Conservation (phyloP, 1,284 basidiomycete genomes). For the Ustilago xerochloae region DNA sequence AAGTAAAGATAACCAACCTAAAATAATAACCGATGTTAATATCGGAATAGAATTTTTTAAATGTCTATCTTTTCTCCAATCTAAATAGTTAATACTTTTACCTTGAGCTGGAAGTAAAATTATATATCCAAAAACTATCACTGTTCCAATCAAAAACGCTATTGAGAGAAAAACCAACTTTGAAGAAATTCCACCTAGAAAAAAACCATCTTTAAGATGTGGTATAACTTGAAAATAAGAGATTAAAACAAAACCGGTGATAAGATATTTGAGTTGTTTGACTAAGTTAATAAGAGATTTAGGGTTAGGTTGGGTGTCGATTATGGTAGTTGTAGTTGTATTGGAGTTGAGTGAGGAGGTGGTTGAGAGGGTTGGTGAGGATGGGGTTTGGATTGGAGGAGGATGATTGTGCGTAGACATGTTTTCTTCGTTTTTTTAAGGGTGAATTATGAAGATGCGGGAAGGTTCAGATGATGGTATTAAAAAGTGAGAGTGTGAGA, state of each 20-base stretch:
- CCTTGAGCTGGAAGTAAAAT: conserved; percentile 41
- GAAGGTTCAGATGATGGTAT: neutral
- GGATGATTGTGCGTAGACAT: conserved; percentile 2
- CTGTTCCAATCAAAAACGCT: conserved; percentile 18
- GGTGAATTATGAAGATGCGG: neutral
- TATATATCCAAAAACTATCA: conserved; percentile 33
- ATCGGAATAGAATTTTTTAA: conserved; percentile 26
- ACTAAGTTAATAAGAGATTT: conserved; percentile 39
- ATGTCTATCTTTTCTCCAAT: conserved; percentile 30
- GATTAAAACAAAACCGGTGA: conserved; percentile 19
- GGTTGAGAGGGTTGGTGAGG: conserved; percentile 20
- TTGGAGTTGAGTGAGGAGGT: conserved; percentile 14
- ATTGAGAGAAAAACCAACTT: conserved; percentile 21
- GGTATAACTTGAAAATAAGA: conserved; percentile 44
- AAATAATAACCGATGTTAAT: conserved; percentile 39
- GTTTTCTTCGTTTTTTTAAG: no score
- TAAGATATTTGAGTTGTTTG: conserved; percentile 54
- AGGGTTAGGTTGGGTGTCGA: conserved; percentile 25
- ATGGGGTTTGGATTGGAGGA: neutral
- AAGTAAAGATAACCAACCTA: conserved; percentile 31
- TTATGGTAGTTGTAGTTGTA: conserved; percentile 30
- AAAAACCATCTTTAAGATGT: conserved; percentile 29
- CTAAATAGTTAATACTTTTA: conserved; percentile 24
- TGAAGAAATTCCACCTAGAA: neutral
- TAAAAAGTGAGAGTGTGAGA: neutral